Conservation (phyloP, 2,329 filamentous ascomycete species). For the Periconia sp. region DNA sequence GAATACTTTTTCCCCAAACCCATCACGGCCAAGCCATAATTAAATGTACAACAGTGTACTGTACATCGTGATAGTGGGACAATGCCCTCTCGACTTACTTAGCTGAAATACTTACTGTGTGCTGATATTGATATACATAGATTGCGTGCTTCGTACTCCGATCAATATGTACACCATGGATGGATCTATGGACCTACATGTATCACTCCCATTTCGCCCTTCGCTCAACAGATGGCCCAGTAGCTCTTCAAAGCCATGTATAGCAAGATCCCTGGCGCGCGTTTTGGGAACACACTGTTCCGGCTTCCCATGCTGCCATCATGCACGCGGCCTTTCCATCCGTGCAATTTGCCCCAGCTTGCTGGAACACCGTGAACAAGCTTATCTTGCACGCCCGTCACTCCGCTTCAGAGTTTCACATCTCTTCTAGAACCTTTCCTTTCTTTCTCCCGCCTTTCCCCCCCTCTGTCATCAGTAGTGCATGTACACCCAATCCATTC, state of each 20-base stretch:
- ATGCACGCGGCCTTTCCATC: slow-evolving; percentile 28
- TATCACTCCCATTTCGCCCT: no score
- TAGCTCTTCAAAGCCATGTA: background rate
- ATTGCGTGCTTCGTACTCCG: no score
- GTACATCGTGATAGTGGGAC: background rate
- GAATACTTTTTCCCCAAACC: background rate
- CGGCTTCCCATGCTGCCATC: slow-evolving; percentile 13
- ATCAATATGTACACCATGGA: no score
- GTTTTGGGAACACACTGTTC: background rate
- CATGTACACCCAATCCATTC: slow-evolving; percentile 22
- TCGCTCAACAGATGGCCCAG: background rate
- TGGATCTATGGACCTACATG: no score
- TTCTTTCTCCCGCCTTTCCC: no score
- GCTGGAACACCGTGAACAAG: slow-evolving; percentile 13
- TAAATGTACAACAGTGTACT: background rate
- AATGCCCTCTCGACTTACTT: no score
- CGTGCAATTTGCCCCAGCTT: slow-evolving; percentile 18
- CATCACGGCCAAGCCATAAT: background rate
- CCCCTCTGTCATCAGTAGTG: background rate
- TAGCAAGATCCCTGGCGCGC: background rate
- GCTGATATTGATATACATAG: no score
- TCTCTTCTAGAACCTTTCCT: slow-evolving; percentile 32
- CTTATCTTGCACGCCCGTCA: slow-evolving; percentile 18
- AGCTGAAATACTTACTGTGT: no score
- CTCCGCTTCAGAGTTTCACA: slow-evolving; percentile 29